Conservation (phyloP, 345 rosid genomes). For the Euclidium syriacum region DNA sequence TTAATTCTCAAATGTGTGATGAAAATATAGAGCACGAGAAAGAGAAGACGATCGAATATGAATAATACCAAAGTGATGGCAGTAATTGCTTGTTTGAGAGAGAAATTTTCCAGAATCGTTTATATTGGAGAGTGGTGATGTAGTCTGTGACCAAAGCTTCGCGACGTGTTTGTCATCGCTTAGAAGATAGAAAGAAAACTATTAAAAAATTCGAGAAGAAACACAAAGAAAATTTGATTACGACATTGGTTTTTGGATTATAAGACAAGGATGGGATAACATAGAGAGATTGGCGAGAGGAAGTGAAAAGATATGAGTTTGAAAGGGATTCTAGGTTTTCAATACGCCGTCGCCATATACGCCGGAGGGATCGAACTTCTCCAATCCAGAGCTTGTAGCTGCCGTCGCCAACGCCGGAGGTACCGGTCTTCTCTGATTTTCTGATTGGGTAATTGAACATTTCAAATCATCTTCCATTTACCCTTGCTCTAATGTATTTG, state of each 20-base stretch:
- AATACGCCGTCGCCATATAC: conserved; percentile 72
- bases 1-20: no score
- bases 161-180: neutral
- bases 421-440: conserved; percentile 74
- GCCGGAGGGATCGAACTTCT: conserved; percentile 84
- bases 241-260: neutral
- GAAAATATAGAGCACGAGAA: neutral
- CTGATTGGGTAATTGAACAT: conserved; percentile 58
- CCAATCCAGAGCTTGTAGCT: conserved; percentile 85
- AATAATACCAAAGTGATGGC: no score
- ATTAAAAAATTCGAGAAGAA: neutral
- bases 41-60: no score
- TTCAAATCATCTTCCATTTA: neutral
- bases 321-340: conserved; percentile 81
- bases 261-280: neutral
- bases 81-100: neutral
- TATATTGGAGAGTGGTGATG: neutral
- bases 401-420: conserved; percentile 91
- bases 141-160: conserved; percentile 14
- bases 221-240: neutral
- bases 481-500: neutral
- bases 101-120: neutral
- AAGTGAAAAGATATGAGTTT: conserved; percentile 45
- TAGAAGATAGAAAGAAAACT: neutral
- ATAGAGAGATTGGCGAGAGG: neutral